A percentile compares a stretch with the other conserved stretches of the same genome.
These are phyloP conservation scores for Xylaria castorea DNA, from an alignment of 495 filamentous ascomycete species.

Conservation along the genomic window DNA sequence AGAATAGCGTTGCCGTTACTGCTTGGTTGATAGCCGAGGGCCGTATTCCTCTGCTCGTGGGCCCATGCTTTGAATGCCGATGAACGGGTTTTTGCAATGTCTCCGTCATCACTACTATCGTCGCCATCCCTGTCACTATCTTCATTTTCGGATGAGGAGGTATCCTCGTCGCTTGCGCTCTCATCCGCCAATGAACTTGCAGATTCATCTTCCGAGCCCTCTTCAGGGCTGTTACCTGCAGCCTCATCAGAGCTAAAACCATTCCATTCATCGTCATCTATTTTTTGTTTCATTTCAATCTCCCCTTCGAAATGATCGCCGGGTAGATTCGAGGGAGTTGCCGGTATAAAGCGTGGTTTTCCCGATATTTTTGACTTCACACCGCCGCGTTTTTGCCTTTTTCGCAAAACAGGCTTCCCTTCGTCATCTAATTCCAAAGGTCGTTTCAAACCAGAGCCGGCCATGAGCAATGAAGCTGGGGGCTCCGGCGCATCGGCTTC, in stretches of 20 bases:
- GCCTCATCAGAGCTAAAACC: constrained; percentile 44
- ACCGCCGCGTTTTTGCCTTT: constrained; percentile 62
- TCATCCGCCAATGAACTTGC: constrained; percentile 17
- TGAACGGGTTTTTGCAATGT: constrained; percentile 52
- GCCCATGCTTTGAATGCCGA: constrained; percentile 97
- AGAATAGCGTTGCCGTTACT: constrained; percentile 38
- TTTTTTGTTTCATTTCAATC: constrained; percentile 25
- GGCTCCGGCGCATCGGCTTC: neutral
- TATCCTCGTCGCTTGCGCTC: constrained; percentile 27
- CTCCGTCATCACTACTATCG: constrained; percentile 35
- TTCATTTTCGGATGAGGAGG: constrained; percentile 28
- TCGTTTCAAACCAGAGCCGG: constrained; percentile 86
- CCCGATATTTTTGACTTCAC: constrained; percentile 53
- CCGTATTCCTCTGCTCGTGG: constrained; percentile 80
- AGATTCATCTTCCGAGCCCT: constrained; percentile 33
- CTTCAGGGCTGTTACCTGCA: constrained; percentile 25
- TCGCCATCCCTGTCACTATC: constrained; percentile 37
- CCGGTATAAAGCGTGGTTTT: constrained; percentile 44
- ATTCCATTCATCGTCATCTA: constrained; percentile 47
- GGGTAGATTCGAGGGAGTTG: constrained; percentile 68
- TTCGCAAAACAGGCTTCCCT: constrained; percentile 82
- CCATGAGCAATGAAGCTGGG: constrained; percentile 22
- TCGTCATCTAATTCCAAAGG: constrained; percentile 78
- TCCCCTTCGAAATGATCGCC: constrained; percentile 48
- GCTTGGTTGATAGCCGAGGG: constrained; percentile 57